Evolutionary conservation across 768 basidiomycete species (phyloP).

Genomic region (Coprinopsis strossmayeri): DNA sequence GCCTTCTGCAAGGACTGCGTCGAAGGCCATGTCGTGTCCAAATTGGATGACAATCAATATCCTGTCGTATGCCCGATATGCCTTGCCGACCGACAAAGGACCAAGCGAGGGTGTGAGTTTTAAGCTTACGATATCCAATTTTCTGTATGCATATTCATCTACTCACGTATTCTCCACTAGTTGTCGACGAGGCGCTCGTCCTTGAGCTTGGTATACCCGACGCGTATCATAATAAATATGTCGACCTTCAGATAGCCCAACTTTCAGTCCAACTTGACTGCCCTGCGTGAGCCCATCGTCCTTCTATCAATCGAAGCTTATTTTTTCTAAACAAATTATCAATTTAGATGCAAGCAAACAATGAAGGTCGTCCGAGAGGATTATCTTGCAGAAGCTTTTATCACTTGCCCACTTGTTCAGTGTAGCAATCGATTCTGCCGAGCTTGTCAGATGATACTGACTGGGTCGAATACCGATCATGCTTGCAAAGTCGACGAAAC

Average conservation of each 20-base stretch:
- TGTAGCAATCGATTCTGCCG: slow-evolving; percentile 7
- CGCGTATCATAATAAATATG: slow-evolving; percentile 1
- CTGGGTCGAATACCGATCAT: background rate
- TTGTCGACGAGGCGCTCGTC: slow-evolving; percentile 3
- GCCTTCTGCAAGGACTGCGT: slow-evolving; percentile 8
- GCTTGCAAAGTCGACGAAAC: slow-evolving; percentile 10
- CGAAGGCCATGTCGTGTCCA: slow-evolving; percentile 5
- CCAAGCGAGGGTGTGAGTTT: slow-evolving; percentile 6
- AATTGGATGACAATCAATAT: slow-evolving; percentile 4
- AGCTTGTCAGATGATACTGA: slow-evolving; percentile 2
- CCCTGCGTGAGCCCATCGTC: background rate
- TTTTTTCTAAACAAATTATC: background rate
- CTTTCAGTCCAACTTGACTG: slow-evolving; percentile 8
- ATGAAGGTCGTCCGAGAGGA: slow-evolving; percentile 7
- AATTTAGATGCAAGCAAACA: slow-evolving; percentile 2
- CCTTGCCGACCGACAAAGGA: slow-evolving; percentile 6
- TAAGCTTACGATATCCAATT: no score
- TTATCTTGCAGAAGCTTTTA: slow-evolving; percentile 6
- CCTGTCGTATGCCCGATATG: slow-evolving; percentile 8
- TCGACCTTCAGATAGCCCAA: slow-evolving; percentile 5
- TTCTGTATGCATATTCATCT: no score
- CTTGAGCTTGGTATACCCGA: background rate
- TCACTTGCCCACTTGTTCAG: background rate
- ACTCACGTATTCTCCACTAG: no score
- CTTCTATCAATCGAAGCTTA: background rate